phyloP scores from a whole-genome alignment of 495 filamentous ascomycete species.

The Ramalina peruviana region DNA sequence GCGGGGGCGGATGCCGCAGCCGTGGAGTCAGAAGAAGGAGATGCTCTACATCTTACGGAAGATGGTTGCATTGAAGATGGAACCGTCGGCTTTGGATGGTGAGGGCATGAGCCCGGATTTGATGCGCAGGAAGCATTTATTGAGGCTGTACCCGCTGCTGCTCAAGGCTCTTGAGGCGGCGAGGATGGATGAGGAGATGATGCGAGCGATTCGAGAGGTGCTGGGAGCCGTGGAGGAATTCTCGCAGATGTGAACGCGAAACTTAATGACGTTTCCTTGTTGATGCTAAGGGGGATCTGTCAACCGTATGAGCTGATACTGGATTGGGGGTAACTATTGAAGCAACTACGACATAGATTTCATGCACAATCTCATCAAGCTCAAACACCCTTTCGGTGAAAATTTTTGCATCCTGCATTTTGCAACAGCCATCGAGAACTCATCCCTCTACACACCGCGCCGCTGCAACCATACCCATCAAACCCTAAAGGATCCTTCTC shows the following conservation, averaged over 20 bases:
- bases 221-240: slow-evolving; percentile 14
- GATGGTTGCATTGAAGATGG: slow-evolving; percentile 51
- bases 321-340: too few relatives aligned
- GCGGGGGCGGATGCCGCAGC: slow-evolving; percentile 83
- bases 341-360: too few relatives aligned
- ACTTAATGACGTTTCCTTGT: not conserved
- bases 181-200: slow-evolving; percentile 29
- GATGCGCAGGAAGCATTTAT: slow-evolving; percentile 56
- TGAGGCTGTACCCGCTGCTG: slow-evolving; percentile 70
- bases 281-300: too few relatives aligned
- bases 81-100: slow-evolving; percentile 46
- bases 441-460: too few relatives aligned
- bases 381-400: too few relatives aligned
- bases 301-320: too few relatives aligned
- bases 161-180: slow-evolving; percentile 56
- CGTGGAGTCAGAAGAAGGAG: slow-evolving; percentile 64
- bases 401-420: too few relatives aligned
- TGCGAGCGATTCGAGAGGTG: slow-evolving; percentile 6
- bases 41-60: slow-evolving; percentile 54
- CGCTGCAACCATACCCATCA: too few relatives aligned
- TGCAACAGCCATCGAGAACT: too few relatives aligned
- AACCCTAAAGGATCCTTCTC: too few relatives aligned
- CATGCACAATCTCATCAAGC: too few relatives aligned
- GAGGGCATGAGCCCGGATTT: slow-evolving; percentile 32
- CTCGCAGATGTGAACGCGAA: slow-evolving; percentile 10